phyloP scores from a whole-genome alignment of 129 eudicot genomes.

The Mikania micrantha region DNA sequence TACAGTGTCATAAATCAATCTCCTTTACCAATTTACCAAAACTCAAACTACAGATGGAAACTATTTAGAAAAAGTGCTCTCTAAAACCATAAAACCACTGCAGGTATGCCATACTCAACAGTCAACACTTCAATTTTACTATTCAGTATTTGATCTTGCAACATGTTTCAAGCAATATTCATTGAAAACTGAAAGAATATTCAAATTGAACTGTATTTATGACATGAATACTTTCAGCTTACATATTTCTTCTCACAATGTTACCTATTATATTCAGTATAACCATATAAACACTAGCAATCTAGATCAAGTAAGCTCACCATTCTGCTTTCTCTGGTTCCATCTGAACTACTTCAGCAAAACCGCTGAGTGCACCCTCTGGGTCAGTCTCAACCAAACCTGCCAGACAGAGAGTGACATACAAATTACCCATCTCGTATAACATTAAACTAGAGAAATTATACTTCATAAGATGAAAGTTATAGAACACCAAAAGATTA shows the following conservation, averaged over 20 bases:
- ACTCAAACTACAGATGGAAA: not conserved
- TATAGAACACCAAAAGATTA: not conserved
- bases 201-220: not conserved
- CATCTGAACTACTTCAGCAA: constrained; percentile 92
- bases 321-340: constrained; percentile 99
- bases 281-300: not conserved
- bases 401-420: constrained; percentile 17
- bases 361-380: constrained; percentile 91
- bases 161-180: not conserved
- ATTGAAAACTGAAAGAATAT: not conserved
- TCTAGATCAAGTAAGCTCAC: constrained; percentile 37
- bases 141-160: not conserved
- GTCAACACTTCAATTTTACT: not conserved
- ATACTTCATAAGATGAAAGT: not conserved
- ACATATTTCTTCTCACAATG: not conserved
- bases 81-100: not conserved
- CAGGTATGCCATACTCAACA: not conserved
- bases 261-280: not conserved
- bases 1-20: not conserved
- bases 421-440: constrained; percentile 4
- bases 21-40: not conserved
- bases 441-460: not conserved
- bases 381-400: constrained; percentile 98
- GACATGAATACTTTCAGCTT: not conserved
- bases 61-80: not conserved